phyloP scores from a whole-genome alignment of 2,329 filamentous ascomycete genomes.

The Penicillium aurantiogriseum region DNA sequence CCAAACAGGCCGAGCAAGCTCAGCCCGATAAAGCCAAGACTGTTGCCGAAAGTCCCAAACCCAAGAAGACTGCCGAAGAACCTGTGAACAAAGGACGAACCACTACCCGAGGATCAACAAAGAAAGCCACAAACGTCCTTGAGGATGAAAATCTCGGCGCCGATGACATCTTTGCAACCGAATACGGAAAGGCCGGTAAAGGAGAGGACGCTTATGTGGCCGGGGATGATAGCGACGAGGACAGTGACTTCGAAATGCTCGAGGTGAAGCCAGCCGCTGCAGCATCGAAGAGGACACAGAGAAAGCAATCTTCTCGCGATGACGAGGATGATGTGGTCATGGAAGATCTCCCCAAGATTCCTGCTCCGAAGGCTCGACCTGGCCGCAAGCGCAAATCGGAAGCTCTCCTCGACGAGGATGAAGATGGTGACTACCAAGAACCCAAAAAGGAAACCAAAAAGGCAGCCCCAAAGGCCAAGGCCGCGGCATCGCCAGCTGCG shows the following conservation, averaged over 20 bases:
- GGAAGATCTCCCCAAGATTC: slow-evolving; percentile 47
- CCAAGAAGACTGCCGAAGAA: slow-evolving; percentile 18
- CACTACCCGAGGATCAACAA: slow-evolving; percentile 13
- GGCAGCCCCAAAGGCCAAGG: slow-evolving; percentile 38
- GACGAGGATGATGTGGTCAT: slow-evolving; percentile 52
- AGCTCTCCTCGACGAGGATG: slow-evolving; percentile 52
- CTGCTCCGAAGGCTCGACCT: slow-evolving; percentile 44
- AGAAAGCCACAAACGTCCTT: slow-evolving; percentile 43
- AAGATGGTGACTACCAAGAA: slow-evolving; percentile 52
- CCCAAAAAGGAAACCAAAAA: slow-evolving; percentile 56
- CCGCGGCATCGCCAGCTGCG: slow-evolving; percentile 28
- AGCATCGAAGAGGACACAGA: slow-evolving; percentile 47
- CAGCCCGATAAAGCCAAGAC: slow-evolving; percentile 15
- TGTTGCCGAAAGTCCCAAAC: slow-evolving; percentile 19
- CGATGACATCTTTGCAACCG: slow-evolving; percentile 82
- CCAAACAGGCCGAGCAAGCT: slow-evolving; percentile 24
- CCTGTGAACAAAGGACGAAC: slow-evolving; percentile 17
- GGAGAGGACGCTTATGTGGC: slow-evolving; percentile 67
- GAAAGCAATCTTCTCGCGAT: slow-evolving; percentile 30
- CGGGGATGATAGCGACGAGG: slow-evolving; percentile 53
- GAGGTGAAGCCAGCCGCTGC: slow-evolving; percentile 59
- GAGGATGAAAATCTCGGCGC: slow-evolving; percentile 67
- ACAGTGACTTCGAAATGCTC: slow-evolving; percentile 63
- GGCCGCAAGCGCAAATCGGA: slow-evolving; percentile 59
- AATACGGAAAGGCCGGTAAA: slow-evolving; percentile 64